A percentile compares a stretch with the other conserved stretches of the same genome.
Conservation (phyloP, 441 rosid species). For the Adansonia gregorii region DNA sequence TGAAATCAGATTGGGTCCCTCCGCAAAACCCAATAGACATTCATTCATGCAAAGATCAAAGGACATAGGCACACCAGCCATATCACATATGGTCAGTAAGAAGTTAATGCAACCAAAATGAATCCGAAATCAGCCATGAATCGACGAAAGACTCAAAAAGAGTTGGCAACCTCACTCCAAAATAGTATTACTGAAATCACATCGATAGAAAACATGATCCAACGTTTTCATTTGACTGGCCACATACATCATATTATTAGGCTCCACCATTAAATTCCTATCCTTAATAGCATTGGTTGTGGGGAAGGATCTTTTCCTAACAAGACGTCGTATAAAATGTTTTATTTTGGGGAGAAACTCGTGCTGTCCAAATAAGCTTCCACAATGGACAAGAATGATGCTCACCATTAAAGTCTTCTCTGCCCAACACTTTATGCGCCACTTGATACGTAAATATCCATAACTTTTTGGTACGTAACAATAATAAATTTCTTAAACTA, state of each 20-base stretch:
- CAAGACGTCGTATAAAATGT: not conserved
- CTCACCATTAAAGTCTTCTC: not conserved
- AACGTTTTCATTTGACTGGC: not conserved
- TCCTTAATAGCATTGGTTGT: not conserved
- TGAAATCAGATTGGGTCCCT: too few species aligned
- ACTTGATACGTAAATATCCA: too few species aligned
- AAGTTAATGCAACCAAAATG: too few species aligned
- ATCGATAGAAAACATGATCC: not conserved
- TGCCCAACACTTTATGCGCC: not conserved
- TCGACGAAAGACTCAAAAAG: not conserved
- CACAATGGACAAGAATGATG: not conserved
- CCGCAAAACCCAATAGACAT: too few species aligned
- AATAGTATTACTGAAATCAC: not conserved
- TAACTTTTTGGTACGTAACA: too few species aligned
- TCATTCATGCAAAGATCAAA: too few species aligned
- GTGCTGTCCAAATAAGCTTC: not conserved
- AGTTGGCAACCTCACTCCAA: not conserved
- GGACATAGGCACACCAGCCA: too few species aligned
- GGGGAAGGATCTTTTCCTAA: not conserved
- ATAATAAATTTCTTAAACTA: too few species aligned
- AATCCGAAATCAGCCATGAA: not conserved
- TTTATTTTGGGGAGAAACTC: not conserved
- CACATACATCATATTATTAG: not conserved
- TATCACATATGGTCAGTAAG: too few species aligned
- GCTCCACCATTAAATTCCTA: not conserved